Base-by-base conservation (phyloP, 495 filamentous ascomycete species). In the Penicillium diatomitis region DNA sequence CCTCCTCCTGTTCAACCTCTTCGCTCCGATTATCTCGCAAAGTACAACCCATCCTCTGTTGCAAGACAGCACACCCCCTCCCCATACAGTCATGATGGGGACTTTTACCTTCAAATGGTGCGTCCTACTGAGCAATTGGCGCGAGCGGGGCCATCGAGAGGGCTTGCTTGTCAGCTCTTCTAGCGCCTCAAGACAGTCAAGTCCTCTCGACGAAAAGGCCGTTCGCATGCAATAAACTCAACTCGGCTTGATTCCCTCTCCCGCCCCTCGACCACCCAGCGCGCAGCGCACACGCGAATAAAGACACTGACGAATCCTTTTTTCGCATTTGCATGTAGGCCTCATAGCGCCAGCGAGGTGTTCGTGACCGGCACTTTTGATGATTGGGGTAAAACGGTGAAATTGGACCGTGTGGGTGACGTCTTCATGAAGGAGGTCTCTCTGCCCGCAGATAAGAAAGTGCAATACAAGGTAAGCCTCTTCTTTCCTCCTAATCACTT, bases 331-430 rank as follows among this genome's bases (percentile, higher is more conserved):
- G 43, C 38, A 50, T 56, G 35, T 52, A 90, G 88, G 88, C 78
- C 81, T 53, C 81, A 88, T 61, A 60, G 74, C 52, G 88, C 86
- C 51, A 75, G 77, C 51, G 89, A 95, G 63, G 92, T 98, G 54
- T 90, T 85, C 65, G 92, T 98, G 50, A 96, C 90, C 5, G 92
- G 92, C 59, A 91, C 86, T 42, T 98, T 97, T 63, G 91, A 98
- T 66, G 79, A 89, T 70, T 98, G 92, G 92, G 73, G 78, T 40
- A 87, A 88, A 74, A 88, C 78, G 41, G 81, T 87, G 57, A 80
- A 83, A 71, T 76, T 98, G 43, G 82, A 88, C 40, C 84, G 86
- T 62, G 78, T 80, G 27, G 82, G 77, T 53, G 78, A 80, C 41
- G 56, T 70, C 51, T 92, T 90, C 54, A 73, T 83, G 69, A 95